phyloP scores from a whole-genome alignment of 371 early-diverging fungal genomes.

The Blakeslea trispora region DNA sequence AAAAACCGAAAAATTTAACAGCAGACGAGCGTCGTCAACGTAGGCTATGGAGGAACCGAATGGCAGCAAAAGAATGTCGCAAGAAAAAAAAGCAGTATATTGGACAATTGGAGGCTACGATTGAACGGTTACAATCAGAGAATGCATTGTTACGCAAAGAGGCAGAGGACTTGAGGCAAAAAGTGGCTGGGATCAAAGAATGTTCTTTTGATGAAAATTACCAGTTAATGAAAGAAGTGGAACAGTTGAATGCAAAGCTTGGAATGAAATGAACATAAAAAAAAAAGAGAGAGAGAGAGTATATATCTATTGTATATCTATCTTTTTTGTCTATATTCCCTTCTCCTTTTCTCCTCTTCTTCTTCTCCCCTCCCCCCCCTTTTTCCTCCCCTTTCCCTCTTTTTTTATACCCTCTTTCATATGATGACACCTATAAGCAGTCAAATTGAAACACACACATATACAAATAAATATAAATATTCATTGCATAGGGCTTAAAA shows the following conservation, averaged over 20 bases:
- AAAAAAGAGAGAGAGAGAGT: too few species aligned
- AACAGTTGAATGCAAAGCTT: constrained; percentile 68
- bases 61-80: constrained; percentile 83
- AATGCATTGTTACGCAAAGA: constrained; percentile 63
- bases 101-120: constrained; percentile 67
- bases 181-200: constrained; percentile 4
- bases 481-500: neutral
- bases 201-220: constrained; percentile 46
- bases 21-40: constrained; percentile 74
- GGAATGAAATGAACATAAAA: constrained; percentile 20
- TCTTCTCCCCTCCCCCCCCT: constrained; percentile 4
- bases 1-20: constrained; percentile 14
- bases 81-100: constrained; percentile 82
- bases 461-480: too few species aligned
- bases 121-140: constrained; percentile 59
- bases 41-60: constrained; percentile 69
- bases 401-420: too few species aligned
- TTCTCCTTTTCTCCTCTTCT: constrained; percentile 3
- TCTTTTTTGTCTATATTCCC: neutral
- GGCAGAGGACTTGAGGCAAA: constrained; percentile 51
- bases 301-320: too few species aligned
- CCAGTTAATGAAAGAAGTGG: constrained; percentile 59
- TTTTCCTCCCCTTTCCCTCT: neutral
- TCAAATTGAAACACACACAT: too few species aligned
- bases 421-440: too few species aligned